Conservation (phyloP, 2,329 filamentous ascomycete genomes). For the Eutypa lata region DNA sequence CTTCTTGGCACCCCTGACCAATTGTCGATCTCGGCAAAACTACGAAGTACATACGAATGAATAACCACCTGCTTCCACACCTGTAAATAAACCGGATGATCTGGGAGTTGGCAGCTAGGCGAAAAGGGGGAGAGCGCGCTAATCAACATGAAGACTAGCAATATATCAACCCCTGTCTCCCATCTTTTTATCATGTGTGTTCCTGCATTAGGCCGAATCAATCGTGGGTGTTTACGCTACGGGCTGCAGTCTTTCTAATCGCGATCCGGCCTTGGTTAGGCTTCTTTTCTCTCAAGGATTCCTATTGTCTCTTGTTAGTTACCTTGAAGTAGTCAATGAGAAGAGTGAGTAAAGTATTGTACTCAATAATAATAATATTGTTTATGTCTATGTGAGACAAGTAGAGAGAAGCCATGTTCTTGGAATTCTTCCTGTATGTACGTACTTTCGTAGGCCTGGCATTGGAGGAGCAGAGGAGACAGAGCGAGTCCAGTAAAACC, state of each 20-base stretch:
- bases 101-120: background rate
- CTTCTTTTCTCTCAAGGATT: too few species aligned
- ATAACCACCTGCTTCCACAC: background rate
- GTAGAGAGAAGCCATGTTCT: too few species aligned
- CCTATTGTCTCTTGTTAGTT: too few species aligned
- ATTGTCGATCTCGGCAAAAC: background rate
- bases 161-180: constrained; percentile 3
- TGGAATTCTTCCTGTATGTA: too few species aligned
- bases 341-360: too few species aligned
- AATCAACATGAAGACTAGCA: constrained; percentile 10
- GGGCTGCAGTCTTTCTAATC: too few species aligned
- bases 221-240: background rate
- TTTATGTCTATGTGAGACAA: too few species aligned
- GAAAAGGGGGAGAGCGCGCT: constrained; percentile 11
- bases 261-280: too few species aligned
- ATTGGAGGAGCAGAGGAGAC: background rate
- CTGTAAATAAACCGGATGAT: background rate
- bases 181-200: constrained; percentile 10
- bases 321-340: too few species aligned
- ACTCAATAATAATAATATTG: too few species aligned
- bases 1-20: background rate
- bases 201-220: constrained; percentile 17
- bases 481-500: constrained; percentile 2
- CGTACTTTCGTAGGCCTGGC: too few species aligned
- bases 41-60: constrained; percentile 8